phyloP scores from a whole-genome alignment of 768 basidiomycete species.

The Boletus bicolor region DNA sequence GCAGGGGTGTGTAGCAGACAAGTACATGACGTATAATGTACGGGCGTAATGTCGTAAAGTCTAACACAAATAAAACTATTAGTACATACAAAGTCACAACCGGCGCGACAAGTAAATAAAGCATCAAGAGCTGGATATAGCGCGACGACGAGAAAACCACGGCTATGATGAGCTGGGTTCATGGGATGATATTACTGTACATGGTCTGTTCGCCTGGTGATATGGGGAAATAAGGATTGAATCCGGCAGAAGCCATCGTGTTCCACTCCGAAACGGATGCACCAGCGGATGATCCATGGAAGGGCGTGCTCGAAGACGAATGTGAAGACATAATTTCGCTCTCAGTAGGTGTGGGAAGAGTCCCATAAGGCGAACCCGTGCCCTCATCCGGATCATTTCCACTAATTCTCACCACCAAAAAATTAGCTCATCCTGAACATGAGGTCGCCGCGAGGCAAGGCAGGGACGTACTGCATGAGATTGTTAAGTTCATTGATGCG shows the following conservation, averaged over 20 bases:
- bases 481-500: conserved; percentile 59
- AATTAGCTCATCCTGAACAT: conserved; percentile 33
- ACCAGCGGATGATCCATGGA: conserved; percentile 44
- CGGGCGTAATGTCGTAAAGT: conserved; percentile 24
- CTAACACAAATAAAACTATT: conserved; percentile 29
- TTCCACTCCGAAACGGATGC: conserved; percentile 60
- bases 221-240: conserved; percentile 69
- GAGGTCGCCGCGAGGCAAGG: conserved; percentile 33
- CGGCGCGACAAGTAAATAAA: conserved; percentile 30
- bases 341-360: conserved; percentile 55
- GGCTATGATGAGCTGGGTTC: conserved; percentile 20
- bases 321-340: conserved; percentile 54
- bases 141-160: not conserved
- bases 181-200: conserved; percentile 57
- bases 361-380: conserved; percentile 50
- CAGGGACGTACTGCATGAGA: conserved; percentile 60
- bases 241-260: conserved; percentile 49
- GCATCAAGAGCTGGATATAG: conserved; percentile 13
- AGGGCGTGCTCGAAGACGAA: conserved; percentile 41
- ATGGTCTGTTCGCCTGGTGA: conserved; percentile 51
- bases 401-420: conserved; percentile 37
- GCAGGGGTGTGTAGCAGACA: conserved; percentile 15
- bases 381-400: conserved; percentile 50
- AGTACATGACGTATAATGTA: conserved; percentile 35
- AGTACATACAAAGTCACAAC: conserved; percentile 32